Evolutionary conservation across 1,284 basidiomycete genomes (phyloP).

Genomic region (Pyrrhoderma lamaoense): DNA sequence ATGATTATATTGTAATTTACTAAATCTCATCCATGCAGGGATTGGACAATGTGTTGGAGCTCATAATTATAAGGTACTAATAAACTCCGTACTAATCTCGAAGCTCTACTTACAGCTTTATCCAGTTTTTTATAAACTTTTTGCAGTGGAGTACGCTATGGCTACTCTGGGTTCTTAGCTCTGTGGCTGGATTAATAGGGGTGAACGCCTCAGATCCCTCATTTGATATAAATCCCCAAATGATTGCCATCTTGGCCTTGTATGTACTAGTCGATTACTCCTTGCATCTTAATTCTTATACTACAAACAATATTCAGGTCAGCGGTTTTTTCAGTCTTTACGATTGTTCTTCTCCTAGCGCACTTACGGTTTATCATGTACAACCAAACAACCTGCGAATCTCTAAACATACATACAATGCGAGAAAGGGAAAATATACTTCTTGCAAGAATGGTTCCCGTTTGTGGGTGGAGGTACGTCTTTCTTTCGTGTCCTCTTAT

Average conservation of each 20-base stretch:
- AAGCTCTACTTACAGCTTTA: background rate
- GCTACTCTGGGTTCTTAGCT: constrained; percentile 52
- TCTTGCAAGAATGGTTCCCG: constrained; percentile 39
- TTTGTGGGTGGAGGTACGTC: constrained; percentile 45
- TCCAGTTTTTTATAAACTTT: constrained; percentile 68
- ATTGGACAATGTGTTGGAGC: constrained; percentile 81
- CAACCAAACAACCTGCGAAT: constrained; percentile 79
- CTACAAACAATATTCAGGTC: constrained; percentile 30
- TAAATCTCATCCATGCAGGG: constrained; percentile 37
- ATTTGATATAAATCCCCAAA: constrained; percentile 48
- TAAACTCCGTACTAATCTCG: background rate
- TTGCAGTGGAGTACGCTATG: constrained; percentile 49
- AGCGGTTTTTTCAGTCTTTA: constrained; percentile 69
- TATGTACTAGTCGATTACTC: constrained; percentile 26
- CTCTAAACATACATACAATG: constrained; percentile 47
- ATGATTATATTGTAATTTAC: background rate
- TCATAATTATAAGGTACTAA: constrained; percentile 60
- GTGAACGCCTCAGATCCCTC: constrained; percentile 21
- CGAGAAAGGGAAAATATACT: constrained; percentile 52
- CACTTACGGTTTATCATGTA: constrained; percentile 57
- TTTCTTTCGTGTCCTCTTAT: background rate
- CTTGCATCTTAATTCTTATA: constrained; percentile 3
- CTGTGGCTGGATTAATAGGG: constrained; percentile 45
- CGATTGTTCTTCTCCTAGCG: constrained; percentile 43
- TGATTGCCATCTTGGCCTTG: constrained; percentile 61